Conservation (phyloP, 1,284 basidiomycete genomes). For the Ustilago crameri region DNA sequence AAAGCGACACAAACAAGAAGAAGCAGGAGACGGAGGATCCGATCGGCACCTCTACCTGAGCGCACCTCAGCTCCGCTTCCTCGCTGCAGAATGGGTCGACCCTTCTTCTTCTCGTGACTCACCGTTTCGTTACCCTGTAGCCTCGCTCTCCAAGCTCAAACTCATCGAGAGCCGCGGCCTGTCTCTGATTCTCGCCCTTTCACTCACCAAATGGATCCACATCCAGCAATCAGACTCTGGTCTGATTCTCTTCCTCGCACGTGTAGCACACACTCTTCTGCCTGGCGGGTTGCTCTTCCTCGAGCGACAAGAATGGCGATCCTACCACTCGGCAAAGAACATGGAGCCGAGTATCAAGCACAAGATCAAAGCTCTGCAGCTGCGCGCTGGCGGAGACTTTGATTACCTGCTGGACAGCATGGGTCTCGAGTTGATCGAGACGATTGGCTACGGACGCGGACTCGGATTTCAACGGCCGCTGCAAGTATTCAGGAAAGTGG, state of each 20-base stretch:
- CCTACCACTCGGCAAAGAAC: constrained; percentile 26
- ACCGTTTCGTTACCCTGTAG: not conserved
- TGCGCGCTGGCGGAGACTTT: constrained; percentile 37
- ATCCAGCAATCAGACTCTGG: constrained; percentile 36
- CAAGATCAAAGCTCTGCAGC: constrained; percentile 25
- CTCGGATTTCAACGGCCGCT: constrained; percentile 26
- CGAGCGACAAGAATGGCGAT: constrained; percentile 37
- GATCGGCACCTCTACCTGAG: not conserved
- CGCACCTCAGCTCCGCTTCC: constrained; percentile 12
- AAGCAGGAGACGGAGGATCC: not conserved
- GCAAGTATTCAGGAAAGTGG: constrained; percentile 23
- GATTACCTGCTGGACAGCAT: constrained; percentile 26
- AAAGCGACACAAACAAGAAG: constrained; percentile 4
- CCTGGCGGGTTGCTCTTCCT: constrained; percentile 19
- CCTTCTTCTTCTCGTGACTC: not conserved
- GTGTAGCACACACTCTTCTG: constrained; percentile 14
- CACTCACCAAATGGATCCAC: constrained; percentile 52
- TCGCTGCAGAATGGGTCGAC: constrained; percentile 26
- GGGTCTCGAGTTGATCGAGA: constrained; percentile 10
- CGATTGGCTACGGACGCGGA: constrained; percentile 15
- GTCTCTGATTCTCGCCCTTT: constrained; percentile 26
- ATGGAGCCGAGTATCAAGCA: constrained; percentile 13
- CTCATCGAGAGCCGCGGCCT: constrained; percentile 2
- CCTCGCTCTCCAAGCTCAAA: not conserved
- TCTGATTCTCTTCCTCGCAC: constrained; percentile 23